phyloP scores from a whole-genome alignment of 2,329 filamentous ascomycete species.

The Colletotrichum sp. region DNA sequence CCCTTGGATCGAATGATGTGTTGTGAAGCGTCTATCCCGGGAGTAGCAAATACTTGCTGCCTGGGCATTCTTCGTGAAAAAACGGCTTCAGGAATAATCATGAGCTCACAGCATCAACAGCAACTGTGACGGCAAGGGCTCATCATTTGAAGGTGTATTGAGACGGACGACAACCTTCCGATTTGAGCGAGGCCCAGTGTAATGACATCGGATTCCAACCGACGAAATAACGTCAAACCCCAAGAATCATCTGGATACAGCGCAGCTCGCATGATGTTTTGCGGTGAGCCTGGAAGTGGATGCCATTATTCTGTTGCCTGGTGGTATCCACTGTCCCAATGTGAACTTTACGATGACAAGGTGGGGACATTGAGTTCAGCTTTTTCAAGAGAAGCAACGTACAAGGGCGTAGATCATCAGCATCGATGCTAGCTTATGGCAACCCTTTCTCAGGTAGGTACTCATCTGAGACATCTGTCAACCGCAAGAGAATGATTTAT shows the following conservation, averaged over 20 bases:
- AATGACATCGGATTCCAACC: rapidly evolving
- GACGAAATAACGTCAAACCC: background rate
- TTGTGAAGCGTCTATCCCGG: no score
- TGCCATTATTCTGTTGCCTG: background rate
- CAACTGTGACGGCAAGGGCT: no score
- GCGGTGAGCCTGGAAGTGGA: background rate
- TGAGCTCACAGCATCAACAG: no score
- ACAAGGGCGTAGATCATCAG: background rate
- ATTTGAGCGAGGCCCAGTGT: rapidly evolving
- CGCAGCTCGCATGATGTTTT: background rate
- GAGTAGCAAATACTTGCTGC: no score
- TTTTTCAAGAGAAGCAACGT: background rate
- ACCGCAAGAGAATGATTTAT: background rate
- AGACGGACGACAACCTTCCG: no score
- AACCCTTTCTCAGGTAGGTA: background rate
- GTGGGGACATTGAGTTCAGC: rapidly evolving
- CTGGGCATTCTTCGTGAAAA: no score
- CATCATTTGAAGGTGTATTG: no score
- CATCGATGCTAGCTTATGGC: rapidly evolving
- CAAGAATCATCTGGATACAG: background rate
- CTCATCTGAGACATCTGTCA: rapidly evolving
- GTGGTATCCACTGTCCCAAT: background rate
- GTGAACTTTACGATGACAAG: background rate
- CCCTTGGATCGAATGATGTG: no score
- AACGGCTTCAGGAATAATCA: no score